Evolutionary conservation across 139 green algal species (phyloP).

Genomic region (Limnomonas spitsbergensis): DNA sequence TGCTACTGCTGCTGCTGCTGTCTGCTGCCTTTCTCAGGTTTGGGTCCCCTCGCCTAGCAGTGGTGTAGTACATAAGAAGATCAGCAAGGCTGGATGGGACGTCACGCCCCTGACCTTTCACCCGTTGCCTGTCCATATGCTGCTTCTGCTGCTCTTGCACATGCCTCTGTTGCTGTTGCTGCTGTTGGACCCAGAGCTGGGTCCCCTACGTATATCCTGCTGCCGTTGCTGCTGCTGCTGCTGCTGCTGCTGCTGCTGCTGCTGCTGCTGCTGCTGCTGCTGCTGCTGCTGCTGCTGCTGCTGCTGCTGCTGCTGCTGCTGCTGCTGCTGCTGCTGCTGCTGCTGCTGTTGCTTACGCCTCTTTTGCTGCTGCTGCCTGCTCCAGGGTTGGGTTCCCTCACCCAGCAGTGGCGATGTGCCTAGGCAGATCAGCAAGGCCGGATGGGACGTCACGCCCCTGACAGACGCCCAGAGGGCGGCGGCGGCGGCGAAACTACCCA

Average conservation of each 20-base stretch:
- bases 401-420: neutral
- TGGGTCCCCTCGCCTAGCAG: neutral
- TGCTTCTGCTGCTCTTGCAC: no score
- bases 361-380: no score
- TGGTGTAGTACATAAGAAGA: neutral
- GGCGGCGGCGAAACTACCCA: neutral
- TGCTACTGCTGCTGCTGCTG: no score
- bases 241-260: neutral
- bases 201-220: no score
- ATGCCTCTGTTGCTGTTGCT: no score
- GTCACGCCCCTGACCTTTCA: neutral
- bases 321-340: conserved; percentile 6
- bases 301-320: conserved; percentile 12
- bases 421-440: neutral
- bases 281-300: neutral
- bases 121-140: no score
- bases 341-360: no score
- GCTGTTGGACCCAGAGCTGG: no score
- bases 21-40: no score
- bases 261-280: neutral
- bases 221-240: no score
- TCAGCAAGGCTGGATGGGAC: neutral
- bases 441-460: neutral
- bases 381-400: conserved; percentile 1
- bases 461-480: neutral